These are phyloP conservation scores for Apiospora pterosperma DNA, from an alignment of 2,329 filamentous ascomycete genomes.

Conservation along the genomic window DNA sequence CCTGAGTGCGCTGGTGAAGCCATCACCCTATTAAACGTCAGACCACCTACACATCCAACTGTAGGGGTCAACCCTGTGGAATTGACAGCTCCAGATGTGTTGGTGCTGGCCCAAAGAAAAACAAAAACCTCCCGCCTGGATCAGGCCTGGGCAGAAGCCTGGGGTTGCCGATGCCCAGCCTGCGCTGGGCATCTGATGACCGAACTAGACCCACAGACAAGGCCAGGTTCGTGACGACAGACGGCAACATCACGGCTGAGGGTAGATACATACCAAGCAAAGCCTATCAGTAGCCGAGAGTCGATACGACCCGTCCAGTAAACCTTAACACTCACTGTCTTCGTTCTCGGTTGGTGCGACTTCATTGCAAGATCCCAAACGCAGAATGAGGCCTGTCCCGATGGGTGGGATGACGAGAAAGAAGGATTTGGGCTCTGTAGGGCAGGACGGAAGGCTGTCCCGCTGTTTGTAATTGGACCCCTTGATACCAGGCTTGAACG, in stretches of 20 bases:
- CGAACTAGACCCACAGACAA: not conserved
- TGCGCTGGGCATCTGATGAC: too few species aligned
- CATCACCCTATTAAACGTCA: not conserved
- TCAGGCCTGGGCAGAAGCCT: not conserved
- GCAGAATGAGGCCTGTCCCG: not conserved
- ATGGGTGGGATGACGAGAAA: not conserved
- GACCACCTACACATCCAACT: not conserved
- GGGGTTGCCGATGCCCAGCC: too few species aligned
- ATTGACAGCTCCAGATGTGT: too few species aligned
- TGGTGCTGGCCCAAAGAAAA: not conserved
- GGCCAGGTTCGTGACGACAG: not conserved
- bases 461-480: not conserved
- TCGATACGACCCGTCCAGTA: not conserved
- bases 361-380: not conserved
- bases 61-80: conserved; percentile 1
- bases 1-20: not conserved
- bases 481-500: not conserved
- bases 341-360: not conserved
- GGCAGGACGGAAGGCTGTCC: not conserved
- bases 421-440: not conserved
- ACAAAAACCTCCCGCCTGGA: not conserved
- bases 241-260: not conserved
- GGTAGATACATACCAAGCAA: not conserved
- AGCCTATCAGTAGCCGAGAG: not conserved
- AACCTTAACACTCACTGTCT: not conserved